These are phyloP conservation scores for Flammula alnicola DNA, from an alignment of 1,284 basidiomycete species.

Conservation along the genomic window DNA sequence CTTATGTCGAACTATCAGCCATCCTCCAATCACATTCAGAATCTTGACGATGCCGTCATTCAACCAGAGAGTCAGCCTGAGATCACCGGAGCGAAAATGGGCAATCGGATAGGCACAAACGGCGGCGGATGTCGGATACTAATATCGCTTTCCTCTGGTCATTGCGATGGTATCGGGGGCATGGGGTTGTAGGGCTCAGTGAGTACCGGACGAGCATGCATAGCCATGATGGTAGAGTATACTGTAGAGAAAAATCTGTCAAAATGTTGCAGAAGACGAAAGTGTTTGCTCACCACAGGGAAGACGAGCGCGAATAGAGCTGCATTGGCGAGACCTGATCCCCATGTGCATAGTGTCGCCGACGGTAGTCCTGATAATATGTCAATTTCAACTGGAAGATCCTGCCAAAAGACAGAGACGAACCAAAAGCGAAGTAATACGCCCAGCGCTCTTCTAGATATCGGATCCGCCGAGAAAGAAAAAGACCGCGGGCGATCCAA, in stretches of 20 bases:
- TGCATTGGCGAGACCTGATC: slow-evolving; percentile 73
- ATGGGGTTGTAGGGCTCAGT: slow-evolving; percentile 72
- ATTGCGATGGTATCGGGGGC: slow-evolving; percentile 26
- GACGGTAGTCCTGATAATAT: slow-evolving; percentile 58
- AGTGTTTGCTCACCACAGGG: slow-evolving; percentile 55
- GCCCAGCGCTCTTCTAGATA: slow-evolving; percentile 86
- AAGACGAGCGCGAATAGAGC: slow-evolving; percentile 80
- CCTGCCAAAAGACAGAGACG: slow-evolving; percentile 22
- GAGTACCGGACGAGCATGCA: slow-evolving; percentile 69
- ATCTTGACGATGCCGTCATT: slow-evolving; percentile 72
- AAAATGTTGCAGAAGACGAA: neutral
- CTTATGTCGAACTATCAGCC: slow-evolving; percentile 32
- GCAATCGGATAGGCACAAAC: slow-evolving; percentile 77
- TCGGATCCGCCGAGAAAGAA: slow-evolving; percentile 67
- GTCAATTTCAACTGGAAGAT: neutral
- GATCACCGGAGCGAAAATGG: slow-evolving; percentile 73
- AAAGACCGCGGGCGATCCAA: slow-evolving; percentile 76
- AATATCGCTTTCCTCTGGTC: slow-evolving; percentile 36
- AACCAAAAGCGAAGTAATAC: slow-evolving; percentile 83
- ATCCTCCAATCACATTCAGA: slow-evolving; percentile 57
- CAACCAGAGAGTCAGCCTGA: no score
- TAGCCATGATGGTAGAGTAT: slow-evolving; percentile 81
- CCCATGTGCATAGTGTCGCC: slow-evolving; percentile 70
- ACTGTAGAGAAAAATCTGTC: slow-evolving; percentile 45
- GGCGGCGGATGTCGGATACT: slow-evolving; percentile 72